Conservation (phyloP, 2,329 filamentous ascomycete species). For the Sclerotinia borealis region DNA sequence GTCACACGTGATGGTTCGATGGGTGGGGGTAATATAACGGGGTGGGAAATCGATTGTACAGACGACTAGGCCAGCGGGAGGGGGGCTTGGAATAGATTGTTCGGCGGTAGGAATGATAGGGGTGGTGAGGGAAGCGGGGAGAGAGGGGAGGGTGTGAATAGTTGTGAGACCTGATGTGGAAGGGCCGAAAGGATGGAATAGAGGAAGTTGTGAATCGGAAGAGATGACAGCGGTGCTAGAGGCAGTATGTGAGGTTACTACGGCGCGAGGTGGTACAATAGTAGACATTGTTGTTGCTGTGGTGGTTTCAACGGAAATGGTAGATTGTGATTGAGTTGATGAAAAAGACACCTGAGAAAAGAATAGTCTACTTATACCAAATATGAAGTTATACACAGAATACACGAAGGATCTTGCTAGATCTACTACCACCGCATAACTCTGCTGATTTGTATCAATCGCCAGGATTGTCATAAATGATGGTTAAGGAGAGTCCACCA, state of each 20-base stretch:
- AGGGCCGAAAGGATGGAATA: conserved; percentile 33
- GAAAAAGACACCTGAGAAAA: neutral
- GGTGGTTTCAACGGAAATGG: neutral
- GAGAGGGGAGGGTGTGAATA: conserved; percentile 28
- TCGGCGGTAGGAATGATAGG: neutral
- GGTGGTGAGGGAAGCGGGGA: conserved; percentile 32
- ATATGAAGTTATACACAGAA: neutral
- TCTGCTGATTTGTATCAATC: neutral
- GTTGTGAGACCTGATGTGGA: conserved; percentile 29
- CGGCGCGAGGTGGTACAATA: conserved; percentile 24
- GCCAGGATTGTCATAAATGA: neutral
- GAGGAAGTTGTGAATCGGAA: conserved; percentile 25
- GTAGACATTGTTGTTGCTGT: neutral
- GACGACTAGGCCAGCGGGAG: conserved; percentile 35
- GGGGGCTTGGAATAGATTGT: conserved; percentile 30
- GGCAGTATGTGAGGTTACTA: conserved; percentile 30
- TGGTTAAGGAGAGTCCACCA: neutral
- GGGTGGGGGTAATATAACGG: conserved; percentile 33
- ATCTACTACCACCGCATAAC: neutral
- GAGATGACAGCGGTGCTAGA: conserved; percentile 33
- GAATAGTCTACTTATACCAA: neutral
- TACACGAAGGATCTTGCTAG: neutral
- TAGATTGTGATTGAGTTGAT: neutral
- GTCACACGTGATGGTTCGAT: conserved; percentile 39
- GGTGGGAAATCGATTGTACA: conserved; percentile 21